Evolutionary conservation across 176 grass and related monocot genomes (phyloP).

Genomic region (Olyra latifolia): DNA sequence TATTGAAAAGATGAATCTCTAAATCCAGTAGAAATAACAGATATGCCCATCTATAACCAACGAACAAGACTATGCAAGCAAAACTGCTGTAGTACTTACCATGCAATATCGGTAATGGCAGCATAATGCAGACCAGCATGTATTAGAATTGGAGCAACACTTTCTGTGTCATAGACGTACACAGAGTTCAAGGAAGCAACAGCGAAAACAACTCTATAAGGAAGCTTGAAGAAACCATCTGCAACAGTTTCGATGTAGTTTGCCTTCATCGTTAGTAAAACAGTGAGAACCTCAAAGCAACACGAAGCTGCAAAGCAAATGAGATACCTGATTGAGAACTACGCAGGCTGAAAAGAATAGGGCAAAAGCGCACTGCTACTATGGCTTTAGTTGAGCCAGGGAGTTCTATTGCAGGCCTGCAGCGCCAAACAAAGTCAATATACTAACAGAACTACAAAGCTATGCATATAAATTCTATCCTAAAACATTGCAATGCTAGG

Average conservation of each 20-base stretch:
- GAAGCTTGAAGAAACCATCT: conserved; percentile 92
- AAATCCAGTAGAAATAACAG: background rate
- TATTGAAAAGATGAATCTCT: background rate
- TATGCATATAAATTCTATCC: conserved; percentile 19
- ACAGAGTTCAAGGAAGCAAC: conserved; percentile 88
- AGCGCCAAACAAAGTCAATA: conserved; percentile 28
- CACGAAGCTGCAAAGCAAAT: conserved; percentile 14
- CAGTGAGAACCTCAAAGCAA: conserved; percentile 20
- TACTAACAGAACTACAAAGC: conserved; percentile 11
- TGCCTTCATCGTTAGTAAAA: conserved; percentile 23
- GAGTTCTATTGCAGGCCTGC: conserved; percentile 85
- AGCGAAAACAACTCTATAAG: conserved; percentile 85
- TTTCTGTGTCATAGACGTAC: conserved; percentile 93
- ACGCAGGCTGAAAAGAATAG: conserved; percentile 63
- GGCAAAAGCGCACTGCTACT: conserved; percentile 89
- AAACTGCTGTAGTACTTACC: conserved; percentile 49
- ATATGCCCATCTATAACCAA: background rate
- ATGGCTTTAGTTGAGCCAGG: conserved; percentile 87
- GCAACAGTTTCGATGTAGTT: conserved; percentile 29
- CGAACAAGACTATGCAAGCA: background rate
- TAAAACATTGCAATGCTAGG: background rate
- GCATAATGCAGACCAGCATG: conserved; percentile 97
- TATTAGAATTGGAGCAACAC: conserved; percentile 68
- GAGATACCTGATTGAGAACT: conserved; percentile 68
- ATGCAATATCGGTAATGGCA: conserved; percentile 95